Evolutionary conservation across 2,329 filamentous ascomycete genomes (phyloP).

Genomic region (Alternaria infectoria): DNA sequence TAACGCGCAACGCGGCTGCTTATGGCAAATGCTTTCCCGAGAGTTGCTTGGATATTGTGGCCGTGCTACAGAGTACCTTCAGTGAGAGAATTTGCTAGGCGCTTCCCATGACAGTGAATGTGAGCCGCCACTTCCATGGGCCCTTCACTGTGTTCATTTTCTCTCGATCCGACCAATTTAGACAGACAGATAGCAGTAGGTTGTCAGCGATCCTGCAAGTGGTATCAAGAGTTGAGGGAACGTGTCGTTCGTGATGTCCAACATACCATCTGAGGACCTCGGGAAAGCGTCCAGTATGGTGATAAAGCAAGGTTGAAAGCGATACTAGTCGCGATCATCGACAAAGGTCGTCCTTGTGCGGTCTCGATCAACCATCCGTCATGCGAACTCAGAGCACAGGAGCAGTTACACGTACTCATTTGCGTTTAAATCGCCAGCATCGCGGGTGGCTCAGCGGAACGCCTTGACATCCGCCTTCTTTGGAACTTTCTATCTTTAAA

Average conservation of each 20-base stretch:
- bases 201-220: neutral
- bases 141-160: neutral
- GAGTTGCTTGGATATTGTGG: neutral
- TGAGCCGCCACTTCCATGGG: neutral
- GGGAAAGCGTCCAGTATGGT: neutral
- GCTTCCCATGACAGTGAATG: neutral
- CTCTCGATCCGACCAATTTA: neutral
- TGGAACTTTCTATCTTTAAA: neutral
- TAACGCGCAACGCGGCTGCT: neutral
- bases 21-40: neutral
- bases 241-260: neutral
- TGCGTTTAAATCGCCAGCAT: neutral
- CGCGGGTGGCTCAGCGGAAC: neutral
- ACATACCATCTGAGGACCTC: neutral
- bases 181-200: neutral
- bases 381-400: neutral
- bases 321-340: neutral
- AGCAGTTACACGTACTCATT: neutral
- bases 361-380: neutral
- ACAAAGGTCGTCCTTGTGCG: neutral
- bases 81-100: neutral
- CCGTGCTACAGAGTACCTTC: neutral
- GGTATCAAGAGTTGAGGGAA: neutral
- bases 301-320: neutral
- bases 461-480: neutral